These are phyloP conservation scores for Alternaria sp. DNA, from an alignment of 2,329 filamentous ascomycete genomes.

Conservation along the genomic window DNA sequence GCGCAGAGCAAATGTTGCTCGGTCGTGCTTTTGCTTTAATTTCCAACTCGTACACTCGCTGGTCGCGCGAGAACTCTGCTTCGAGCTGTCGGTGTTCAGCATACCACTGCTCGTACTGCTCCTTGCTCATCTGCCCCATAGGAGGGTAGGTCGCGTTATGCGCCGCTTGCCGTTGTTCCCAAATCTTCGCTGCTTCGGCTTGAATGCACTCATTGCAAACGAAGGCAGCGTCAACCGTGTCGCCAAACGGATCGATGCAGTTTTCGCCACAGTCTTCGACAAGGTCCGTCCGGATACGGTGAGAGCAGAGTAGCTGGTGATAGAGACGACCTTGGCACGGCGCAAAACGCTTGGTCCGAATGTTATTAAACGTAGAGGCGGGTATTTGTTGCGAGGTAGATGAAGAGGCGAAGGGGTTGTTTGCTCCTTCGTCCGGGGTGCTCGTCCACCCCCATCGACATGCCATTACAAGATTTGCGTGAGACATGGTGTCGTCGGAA, in stretches of 20 bases:
- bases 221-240: constrained; percentile 27
- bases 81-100: constrained; percentile 37
- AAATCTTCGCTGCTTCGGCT: constrained; percentile 33
- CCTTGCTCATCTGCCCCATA: constrained; percentile 36
- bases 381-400: constrained; percentile 12
- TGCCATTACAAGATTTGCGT: constrained; percentile 41
- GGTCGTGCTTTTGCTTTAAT: constrained; percentile 32
- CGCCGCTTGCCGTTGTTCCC: constrained; percentile 34
- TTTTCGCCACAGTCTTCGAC: constrained; percentile 46
- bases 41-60: constrained; percentile 33
- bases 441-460: constrained; percentile 45
- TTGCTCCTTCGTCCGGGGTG: constrained; percentile 26
- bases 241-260: constrained; percentile 39
- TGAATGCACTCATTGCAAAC: constrained; percentile 44
- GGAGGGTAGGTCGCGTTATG: constrained; percentile 38
- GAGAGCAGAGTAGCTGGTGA: constrained; percentile 45
- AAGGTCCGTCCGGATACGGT: constrained; percentile 44
- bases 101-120: constrained; percentile 43
- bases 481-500: constrained; percentile 42
- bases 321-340: constrained; percentile 45
- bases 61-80: constrained; percentile 33
- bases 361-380: constrained; percentile 23
- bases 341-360: constrained; percentile 38
- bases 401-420: constrained; percentile 7
- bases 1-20: constrained; percentile 38